Percentiles rank a stretch among this genome's conserved stretches.
These are phyloP conservation scores for Echinochloa phyllopogon DNA, from an alignment of 176 grass and related monocot species.

Conservation along the genomic window DNA sequence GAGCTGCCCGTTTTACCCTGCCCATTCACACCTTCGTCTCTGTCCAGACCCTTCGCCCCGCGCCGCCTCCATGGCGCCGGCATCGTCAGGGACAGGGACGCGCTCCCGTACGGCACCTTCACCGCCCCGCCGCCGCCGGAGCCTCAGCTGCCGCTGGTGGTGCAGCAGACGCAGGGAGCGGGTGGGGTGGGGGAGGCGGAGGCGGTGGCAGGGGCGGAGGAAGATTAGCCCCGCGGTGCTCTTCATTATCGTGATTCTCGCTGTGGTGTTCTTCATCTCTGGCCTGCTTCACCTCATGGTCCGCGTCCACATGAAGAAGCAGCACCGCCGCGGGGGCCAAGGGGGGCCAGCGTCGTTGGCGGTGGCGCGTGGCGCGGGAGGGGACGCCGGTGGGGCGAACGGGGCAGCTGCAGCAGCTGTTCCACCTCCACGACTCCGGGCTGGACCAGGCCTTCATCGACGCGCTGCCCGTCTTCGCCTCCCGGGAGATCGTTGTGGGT, in stretches of 20 bases:
- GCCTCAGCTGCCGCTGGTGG: not conserved
- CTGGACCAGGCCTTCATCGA: constrained; percentile 93
- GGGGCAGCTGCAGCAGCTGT: constrained; percentile 89
- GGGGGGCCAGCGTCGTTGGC: not conserved
- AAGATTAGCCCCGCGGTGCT: constrained; percentile 93
- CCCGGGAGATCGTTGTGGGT: constrained; percentile 68
- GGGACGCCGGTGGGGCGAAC: constrained; percentile 43
- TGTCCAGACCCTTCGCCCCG: constrained; percentile 28
- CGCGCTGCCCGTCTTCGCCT: constrained; percentile 86
- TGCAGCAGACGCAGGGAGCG: constrained; percentile 9
- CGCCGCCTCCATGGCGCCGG: constrained; percentile 37
- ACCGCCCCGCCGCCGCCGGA: not conserved
- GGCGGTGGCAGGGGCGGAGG: constrained; percentile 24
- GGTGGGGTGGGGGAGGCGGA: not conserved
- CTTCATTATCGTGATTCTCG: constrained; percentile 89
- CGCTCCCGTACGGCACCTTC: constrained; percentile 39
- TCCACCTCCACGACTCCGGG: constrained; percentile 91
- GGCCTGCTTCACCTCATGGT: constrained; percentile 88
- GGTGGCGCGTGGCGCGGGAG: not conserved
- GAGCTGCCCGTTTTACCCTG: too few species aligned
- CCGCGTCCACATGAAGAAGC: constrained; percentile 79
- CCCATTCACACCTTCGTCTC: too few species aligned
- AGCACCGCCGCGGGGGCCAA: constrained; percentile 38
- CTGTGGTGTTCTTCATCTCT: constrained; percentile 91
- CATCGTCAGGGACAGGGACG: constrained; percentile 48